Base-by-base conservation (phyloP, 768 basidiomycete genomes). In the Phanerodontia chrysosporium region DNA sequence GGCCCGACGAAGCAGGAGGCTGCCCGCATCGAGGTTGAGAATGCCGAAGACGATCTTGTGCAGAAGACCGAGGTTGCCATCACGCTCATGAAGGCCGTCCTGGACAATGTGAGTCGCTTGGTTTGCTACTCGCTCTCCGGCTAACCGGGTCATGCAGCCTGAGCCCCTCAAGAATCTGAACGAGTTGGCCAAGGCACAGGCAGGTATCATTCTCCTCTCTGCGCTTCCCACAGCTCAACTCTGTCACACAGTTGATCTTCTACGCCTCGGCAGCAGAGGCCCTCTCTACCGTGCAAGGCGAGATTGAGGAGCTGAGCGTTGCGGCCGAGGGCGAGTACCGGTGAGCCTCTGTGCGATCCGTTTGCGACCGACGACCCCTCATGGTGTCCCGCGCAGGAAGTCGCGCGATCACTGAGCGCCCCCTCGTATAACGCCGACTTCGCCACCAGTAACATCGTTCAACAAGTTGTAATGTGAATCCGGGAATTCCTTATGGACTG, bases 1-100 rank as follows among this genome's bases (percentile, higher is more conserved):
- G 72, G 69, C 61, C 85, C 90, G 0, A 74, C 84, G 18, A 90
- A 79, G 75, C 92, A 95, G 71, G 97, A 98, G 69, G 94, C 97
- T 54, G 91, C 94, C 3, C 79, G 91, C 49, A 84, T 97, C 22
- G 92, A 95, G 65, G 90, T 93, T 10, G 91, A 94, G 82, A 93
- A 93, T 62, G 90, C 91, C 9, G 91, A 94, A 66, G 97, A 99
- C 71, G 93, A 95, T 73, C 83, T 98, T 30, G 97, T 98, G 5
- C 95, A 95, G 71, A 94, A 93, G 80, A 99, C 97, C 24, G 97
- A 99, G 73, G 90, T 95, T 29, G 96, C 95, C 0, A 97, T 97
- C 66, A 91, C 90, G 2, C 82, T 94, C 45, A 96, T 97, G 95
- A 96, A 96, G 80, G 89, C 92, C n/a, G 96, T 98, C 16, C 81